Base-by-base conservation (phyloP, 2,329 filamentous ascomycete genomes). In the Lanzia echinophila region DNA sequence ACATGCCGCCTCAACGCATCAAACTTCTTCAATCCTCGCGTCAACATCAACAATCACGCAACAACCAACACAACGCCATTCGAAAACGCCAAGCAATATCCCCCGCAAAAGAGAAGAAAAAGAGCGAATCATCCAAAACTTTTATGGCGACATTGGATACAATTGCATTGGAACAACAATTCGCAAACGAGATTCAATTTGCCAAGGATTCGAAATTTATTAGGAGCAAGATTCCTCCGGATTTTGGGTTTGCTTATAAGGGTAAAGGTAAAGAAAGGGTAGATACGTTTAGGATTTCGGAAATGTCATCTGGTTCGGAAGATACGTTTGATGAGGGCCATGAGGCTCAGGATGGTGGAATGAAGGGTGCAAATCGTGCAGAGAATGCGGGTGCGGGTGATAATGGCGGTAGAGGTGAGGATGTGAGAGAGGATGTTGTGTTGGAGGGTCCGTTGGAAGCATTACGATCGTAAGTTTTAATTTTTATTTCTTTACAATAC, bases 391-490 rank as follows among this genome's bases (percentile, higher is more conserved):
- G 15, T 22, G 38, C 15, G 19, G 3, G 22, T 20, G n/a, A 7
- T 17, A 33, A 22, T 41, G 36, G 24, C 7, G 6, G 11, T 39
- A 11, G 20, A 28, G 20, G 13, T 15, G 7, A 17, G 17, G 32
- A 36, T 19, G 8, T 10, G 3, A 34, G 17, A 22, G 31, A 47
- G 10, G 31, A 22, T 17, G 4, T 39, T n/a, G 43, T 39, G 13
- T 47, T 53, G 19, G 43, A 53, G 24, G 50, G 50, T 0, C 50
- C 50, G 2, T 17, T 53, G 1, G 34, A 33, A 22, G 43, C 50
- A 3, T 53, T 48, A 13, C 44, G 17, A 47, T 45, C 15, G 50
- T 53, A 17, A 32, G 50, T 53, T 28, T 17, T 24, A 6, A 3
- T 2, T 15, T 33, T 2, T 2, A 24, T n/a, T 31, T 5, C 6